phyloP scores from a whole-genome alignment of 2,329 filamentous ascomycete species.

The Thermoascus crustaceus region DNA sequence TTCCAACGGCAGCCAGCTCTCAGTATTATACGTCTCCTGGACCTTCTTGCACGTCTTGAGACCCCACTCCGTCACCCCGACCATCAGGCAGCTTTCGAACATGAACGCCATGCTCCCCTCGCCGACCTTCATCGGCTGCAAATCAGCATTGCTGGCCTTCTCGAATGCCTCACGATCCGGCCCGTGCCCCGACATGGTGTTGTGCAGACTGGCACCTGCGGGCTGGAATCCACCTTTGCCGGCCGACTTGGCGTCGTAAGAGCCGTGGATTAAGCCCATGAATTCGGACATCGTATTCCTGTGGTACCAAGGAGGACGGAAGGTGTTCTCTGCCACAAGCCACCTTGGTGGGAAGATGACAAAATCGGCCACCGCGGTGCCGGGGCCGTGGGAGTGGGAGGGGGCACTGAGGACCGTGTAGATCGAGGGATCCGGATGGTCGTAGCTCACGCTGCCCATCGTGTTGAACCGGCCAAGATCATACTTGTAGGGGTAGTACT shows the following conservation, averaged over 20 bases:
- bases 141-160: constrained; percentile 44
- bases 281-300: constrained; percentile 59
- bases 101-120: constrained; percentile 56
- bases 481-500: constrained; percentile 75
- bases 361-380: constrained; percentile 58
- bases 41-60: constrained; percentile 62
- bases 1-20: constrained; percentile 68
- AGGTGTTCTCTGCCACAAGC: constrained; percentile 54
- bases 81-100: constrained; percentile 60
- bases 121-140: constrained; percentile 50
- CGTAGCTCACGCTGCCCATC: constrained; percentile 63
- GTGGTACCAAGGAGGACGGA: constrained; percentile 56
- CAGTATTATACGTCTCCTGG: constrained; percentile 65
- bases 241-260: constrained; percentile 52
- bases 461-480: constrained; percentile 69
- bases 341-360: constrained; percentile 59
- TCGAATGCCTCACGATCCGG: constrained; percentile 50
- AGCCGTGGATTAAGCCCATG: constrained; percentile 55
- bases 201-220: constrained; percentile 57
- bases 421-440: constrained; percentile 72
- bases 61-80: constrained; percentile 66
- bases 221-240: constrained; percentile 52
- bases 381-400: constrained; percentile 46
- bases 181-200: constrained; percentile 63
- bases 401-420: constrained; percentile 59